phyloP scores from a whole-genome alignment of 768 basidiomycete genomes.

The Chlorophyllum brunneum region DNA sequence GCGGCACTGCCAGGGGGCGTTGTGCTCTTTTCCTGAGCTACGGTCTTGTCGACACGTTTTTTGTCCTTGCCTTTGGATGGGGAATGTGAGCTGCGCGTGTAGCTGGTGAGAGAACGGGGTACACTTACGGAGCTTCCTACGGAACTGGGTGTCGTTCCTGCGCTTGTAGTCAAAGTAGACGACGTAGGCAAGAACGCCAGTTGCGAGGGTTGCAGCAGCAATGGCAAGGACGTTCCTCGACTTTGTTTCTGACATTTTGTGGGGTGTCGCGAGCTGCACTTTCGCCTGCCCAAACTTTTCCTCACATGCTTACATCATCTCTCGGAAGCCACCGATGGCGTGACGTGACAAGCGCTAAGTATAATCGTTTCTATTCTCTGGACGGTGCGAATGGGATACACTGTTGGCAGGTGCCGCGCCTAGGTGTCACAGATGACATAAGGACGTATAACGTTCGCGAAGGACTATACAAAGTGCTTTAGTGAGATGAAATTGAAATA shows the following conservation, averaged over 20 bases:
- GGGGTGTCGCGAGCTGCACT: neutral
- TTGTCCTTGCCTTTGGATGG: conserved; percentile 78
- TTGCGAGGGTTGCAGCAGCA: conserved; percentile 48
- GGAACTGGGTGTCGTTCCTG: conserved; percentile 81
- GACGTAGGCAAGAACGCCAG: conserved; percentile 74
- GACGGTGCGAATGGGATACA: neutral
- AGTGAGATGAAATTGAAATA: neutral
- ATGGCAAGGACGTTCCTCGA: conserved; percentile 36
- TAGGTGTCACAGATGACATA: neutral
- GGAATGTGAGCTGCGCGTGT: conserved; percentile 12
- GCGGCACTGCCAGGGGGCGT: conserved; percentile 30
- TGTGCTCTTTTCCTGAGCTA: conserved; percentile 40
- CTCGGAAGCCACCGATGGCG: conserved; percentile 1
- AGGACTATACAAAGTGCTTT: too few relatives aligned
- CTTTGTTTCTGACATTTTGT: conserved; percentile 35
- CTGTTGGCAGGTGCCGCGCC: neutral
- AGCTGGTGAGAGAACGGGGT: conserved; percentile 15
- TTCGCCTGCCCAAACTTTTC: conserved; percentile 5
- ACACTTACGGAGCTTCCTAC: conserved; percentile 79
- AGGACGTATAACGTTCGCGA: too few relatives aligned
- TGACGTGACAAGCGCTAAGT: conserved; percentile 4
- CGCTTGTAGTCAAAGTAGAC: conserved; percentile 95
- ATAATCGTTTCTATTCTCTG: too few relatives aligned
- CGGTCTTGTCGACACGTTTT: conserved; percentile 76
- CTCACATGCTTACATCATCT: conserved; percentile 12